Conservation (phyloP, 2,329 filamentous ascomycete genomes). For the Aureobasidium vineae region DNA sequence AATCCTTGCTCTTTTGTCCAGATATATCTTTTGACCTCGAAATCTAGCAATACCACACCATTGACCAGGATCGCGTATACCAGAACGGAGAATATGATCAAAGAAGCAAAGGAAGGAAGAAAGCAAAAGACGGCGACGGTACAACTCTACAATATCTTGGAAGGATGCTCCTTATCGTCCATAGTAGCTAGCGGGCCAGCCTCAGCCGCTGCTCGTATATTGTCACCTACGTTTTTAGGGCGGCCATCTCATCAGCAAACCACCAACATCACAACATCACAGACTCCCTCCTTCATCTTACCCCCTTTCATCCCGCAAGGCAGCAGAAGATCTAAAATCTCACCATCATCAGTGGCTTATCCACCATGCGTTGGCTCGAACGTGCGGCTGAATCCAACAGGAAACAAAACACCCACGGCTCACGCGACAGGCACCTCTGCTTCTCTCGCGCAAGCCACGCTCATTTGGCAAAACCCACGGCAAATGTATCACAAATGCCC, state of each 20-base stretch:
- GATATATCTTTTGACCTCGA: neutral
- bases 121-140: neutral
- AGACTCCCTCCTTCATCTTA: neutral
- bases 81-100: neutral
- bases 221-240: neutral
- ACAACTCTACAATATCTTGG: neutral
- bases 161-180: neutral
- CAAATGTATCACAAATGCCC: too few relatives aligned
- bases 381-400: neutral
- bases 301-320: neutral
- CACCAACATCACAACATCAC: neutral
- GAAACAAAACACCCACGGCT: neutral
- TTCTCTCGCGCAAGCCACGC: too few relatives aligned
- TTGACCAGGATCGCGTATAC: neutral
- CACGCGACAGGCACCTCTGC: neutral
- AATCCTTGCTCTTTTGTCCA: neutral
- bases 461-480: too few relatives aligned
- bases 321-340: too few relatives aligned
- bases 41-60: neutral
- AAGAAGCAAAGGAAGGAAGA: neutral
- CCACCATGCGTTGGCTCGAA: neutral
- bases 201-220: constrained; percentile 1
- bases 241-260: neutral
- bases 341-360: constrained; percentile 6
- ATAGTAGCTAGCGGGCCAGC: neutral